Evolutionary conservation across 169 alveolate genomes (phyloP).

Genomic region (Theileria sp.): DNA sequence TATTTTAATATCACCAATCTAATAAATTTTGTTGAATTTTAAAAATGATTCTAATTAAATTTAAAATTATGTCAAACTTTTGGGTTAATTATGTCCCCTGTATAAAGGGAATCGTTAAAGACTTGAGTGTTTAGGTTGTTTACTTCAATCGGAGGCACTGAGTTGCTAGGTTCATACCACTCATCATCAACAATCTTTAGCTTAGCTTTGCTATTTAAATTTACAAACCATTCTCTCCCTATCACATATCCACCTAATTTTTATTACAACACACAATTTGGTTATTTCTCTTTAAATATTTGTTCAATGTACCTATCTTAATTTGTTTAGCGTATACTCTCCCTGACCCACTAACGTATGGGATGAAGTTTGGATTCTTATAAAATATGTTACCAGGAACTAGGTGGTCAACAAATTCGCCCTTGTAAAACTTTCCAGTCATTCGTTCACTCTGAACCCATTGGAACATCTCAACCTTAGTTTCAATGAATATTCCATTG

Average conservation of each 20-base stretch:
- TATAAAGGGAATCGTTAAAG: conserved; percentile 68
- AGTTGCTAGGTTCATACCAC: conserved; percentile 63
- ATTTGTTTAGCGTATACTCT: conserved; percentile 51
- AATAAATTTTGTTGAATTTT: not conserved
- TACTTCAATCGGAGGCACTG: conserved; percentile 69
- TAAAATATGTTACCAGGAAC: conserved; percentile 38
- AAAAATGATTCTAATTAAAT: not conserved
- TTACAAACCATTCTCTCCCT: conserved; percentile 37
- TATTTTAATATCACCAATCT: conserved; percentile 62
- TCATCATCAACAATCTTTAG: conserved; percentile 69
- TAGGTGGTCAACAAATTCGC: conserved; percentile 63
- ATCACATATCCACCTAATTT: conserved; percentile 41
- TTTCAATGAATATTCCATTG: conserved; percentile 75
- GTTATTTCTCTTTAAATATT: not conserved
- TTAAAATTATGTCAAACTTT: conserved; percentile 46
- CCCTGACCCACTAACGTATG: conserved; percentile 62
- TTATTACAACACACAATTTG: not conserved
- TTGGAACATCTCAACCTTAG: conserved; percentile 76
- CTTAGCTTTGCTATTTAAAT: conserved; percentile 52
- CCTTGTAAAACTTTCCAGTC: conserved; percentile 31
- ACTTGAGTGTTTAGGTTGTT: conserved; percentile 73
- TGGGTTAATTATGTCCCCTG: conserved; percentile 79
- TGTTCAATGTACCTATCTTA: conserved; percentile 13
- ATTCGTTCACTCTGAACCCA: conserved; percentile 66
- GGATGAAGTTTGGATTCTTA: conserved; percentile 67